Percentiles rank a stretch among this genome's conserved stretches.
Conservation (phyloP, 495 filamentous ascomycete genomes). For the Amorphotheca resinae region DNA sequence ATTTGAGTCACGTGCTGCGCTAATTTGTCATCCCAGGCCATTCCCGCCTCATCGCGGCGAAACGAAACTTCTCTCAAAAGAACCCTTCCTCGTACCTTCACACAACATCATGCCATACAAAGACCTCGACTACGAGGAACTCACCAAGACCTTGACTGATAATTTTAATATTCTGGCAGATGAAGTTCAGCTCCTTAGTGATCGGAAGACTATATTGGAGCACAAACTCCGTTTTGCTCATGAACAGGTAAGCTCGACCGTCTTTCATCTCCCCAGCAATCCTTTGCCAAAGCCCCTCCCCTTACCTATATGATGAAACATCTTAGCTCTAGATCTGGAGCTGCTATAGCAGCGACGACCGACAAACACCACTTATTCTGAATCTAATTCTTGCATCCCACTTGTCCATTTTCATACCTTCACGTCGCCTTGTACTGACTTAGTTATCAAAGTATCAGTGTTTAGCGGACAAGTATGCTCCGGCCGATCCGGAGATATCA, state of each 20-base stretch:
- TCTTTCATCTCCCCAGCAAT: constrained; percentile 3
- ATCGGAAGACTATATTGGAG: constrained; percentile 41
- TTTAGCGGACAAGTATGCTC: constrained; percentile 46
- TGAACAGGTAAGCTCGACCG: constrained; percentile 35
- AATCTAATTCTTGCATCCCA: constrained; percentile 13
- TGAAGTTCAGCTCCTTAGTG: constrained; percentile 42
- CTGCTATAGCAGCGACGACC: constrained; percentile 37
- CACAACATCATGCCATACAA: constrained; percentile 15
- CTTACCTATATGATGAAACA: constrained; percentile 41
- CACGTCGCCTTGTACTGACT: constrained; percentile 9
- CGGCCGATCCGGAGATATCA: constrained; percentile 36
- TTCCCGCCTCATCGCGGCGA: too few relatives aligned
- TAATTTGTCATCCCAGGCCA: too few relatives aligned
- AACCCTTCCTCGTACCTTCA: background rate
- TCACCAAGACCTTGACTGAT: constrained; percentile 36
- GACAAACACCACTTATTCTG: constrained; percentile 33
- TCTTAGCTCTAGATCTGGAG: constrained; percentile 67
- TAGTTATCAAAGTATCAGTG: constrained; percentile 33
- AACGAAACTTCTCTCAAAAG: too few relatives aligned
- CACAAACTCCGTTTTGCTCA: constrained; percentile 46
- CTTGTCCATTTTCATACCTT: constrained; percentile 10
- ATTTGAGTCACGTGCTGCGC: too few relatives aligned
- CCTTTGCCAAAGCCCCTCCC: constrained; percentile 8
- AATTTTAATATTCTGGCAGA: constrained; percentile 54
- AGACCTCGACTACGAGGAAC: constrained; percentile 22